Conservation (phyloP, 495 filamentous ascomycete genomes). For the Saxophila tyrrhenica region DNA sequence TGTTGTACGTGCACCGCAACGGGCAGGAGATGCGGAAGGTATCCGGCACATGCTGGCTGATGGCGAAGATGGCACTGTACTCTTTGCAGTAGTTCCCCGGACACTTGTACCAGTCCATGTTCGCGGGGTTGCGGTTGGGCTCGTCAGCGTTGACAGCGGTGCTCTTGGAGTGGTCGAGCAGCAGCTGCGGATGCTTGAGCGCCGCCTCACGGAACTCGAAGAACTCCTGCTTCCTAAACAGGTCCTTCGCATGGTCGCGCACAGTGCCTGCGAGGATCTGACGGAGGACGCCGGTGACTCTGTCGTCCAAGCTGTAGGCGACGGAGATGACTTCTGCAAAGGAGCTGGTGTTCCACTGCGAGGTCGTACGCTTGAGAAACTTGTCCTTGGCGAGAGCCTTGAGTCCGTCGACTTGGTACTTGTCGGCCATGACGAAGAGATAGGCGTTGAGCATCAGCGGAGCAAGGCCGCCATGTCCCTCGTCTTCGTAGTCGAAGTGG, state of each 20-base stretch:
- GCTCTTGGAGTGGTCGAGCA: neutral
- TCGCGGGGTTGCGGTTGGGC: neutral
- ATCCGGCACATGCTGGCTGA: neutral
- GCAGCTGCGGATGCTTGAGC: neutral
- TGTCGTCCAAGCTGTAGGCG: neutral
- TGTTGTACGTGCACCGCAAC: neutral
- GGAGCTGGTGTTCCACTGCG: neutral
- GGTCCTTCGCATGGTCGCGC: neutral
- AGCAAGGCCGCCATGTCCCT: neutral
- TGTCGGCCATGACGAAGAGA: slow-evolving; percentile 2
- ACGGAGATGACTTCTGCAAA: neutral
- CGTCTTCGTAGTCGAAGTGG: neutral
- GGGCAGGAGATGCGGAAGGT: neutral
- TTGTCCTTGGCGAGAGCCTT: neutral
- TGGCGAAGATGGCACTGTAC: neutral
- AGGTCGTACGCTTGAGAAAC: neutral
- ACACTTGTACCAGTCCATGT: neutral
- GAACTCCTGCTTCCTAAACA: neutral
- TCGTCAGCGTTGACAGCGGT: neutral
- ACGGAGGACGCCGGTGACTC: neutral
- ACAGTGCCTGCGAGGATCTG: neutral
- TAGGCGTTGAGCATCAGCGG: neutral
- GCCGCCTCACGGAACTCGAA: neutral
- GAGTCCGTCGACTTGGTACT: slow-evolving; percentile 2
- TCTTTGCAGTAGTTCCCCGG: neutral